Evolutionary conservation across 2,329 filamentous ascomycete genomes (phyloP).

Genomic region (Penicillium griseofulvum): DNA sequence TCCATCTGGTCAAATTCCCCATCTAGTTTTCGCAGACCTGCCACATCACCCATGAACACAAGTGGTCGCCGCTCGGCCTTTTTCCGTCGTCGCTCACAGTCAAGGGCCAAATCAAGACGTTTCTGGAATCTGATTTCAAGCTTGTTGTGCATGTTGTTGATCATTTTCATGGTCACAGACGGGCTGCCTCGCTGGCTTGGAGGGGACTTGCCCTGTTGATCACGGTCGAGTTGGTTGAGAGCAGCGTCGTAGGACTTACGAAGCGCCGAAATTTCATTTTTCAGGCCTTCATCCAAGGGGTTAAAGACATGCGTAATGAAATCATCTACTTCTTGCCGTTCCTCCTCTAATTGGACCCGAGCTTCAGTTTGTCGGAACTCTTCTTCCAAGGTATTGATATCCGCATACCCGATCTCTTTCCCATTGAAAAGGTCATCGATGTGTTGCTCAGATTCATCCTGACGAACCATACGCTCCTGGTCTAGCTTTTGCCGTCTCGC

Average conservation of each 20-base stretch:
- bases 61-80: conserved; percentile 53
- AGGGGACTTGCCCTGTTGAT: conserved; percentile 36
- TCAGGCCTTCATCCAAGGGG: conserved; percentile 48
- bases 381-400: conserved; percentile 55
- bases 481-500: conserved; percentile 47
- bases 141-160: conserved; percentile 47
- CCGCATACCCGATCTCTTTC: conserved; percentile 58
- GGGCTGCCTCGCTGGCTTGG: conserved; percentile 34
- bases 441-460: conserved; percentile 52
- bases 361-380: conserved; percentile 55
- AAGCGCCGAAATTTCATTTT: conserved; percentile 51
- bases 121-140: conserved; percentile 52
- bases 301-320: conserved; percentile 53
- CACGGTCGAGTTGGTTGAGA: conserved; percentile 41
- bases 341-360: conserved; percentile 52
- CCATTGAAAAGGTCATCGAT: conserved; percentile 56
- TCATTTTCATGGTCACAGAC: conserved; percentile 46
- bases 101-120: conserved; percentile 50
- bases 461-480: conserved; percentile 48
- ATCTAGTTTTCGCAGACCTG: conserved; percentile 50
- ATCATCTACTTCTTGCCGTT: conserved; percentile 51
- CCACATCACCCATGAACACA: conserved; percentile 52
- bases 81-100: conserved; percentile 55
- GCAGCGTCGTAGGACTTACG: conserved; percentile 48
- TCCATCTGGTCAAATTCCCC: conserved; percentile 52